These are phyloP conservation scores for Chlorella sp. DNA, from an alignment of 139 green algal genomes.

Conservation along the genomic window DNA sequence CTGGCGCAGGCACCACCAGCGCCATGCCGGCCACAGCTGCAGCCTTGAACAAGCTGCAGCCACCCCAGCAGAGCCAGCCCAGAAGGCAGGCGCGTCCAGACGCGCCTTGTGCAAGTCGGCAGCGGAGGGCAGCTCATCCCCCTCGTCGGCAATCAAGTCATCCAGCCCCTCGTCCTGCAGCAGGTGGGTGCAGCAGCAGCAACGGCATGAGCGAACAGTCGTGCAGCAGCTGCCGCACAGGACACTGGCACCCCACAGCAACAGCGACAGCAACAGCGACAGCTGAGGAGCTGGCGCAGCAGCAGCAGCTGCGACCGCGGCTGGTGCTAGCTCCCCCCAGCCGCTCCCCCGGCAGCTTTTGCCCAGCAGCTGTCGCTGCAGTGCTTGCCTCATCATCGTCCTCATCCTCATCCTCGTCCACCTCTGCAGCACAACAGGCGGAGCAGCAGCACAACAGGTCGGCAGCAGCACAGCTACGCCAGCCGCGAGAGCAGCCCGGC, in stretches of 20 bases:
- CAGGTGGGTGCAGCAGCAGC: neutral
- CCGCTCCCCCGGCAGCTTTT: too few relatives aligned
- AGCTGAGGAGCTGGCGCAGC: neutral
- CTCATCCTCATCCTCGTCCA: constrained; percentile 85
- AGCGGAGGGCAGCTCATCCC: constrained; percentile 45
- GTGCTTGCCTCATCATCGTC: constrained; percentile 72
- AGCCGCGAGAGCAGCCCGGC: neutral
- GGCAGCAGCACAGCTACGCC: too few relatives aligned
- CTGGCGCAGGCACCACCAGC: too few relatives aligned
- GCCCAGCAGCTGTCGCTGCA: neutral
- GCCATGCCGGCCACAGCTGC: too few relatives aligned
- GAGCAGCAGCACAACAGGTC: neutral
- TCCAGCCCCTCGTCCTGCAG: constrained; percentile 71
- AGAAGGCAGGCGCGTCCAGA: too few relatives aligned
- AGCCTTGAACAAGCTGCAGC: too few relatives aligned
- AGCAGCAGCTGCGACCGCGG: neutral
- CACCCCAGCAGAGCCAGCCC: too few relatives aligned
- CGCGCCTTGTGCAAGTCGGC: constrained; percentile 44
- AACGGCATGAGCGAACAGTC: too few relatives aligned
- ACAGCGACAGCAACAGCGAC: neutral
- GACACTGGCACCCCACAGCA: too few relatives aligned
- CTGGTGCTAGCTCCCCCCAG: too few relatives aligned
- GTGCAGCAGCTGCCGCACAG: neutral
- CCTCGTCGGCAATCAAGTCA: constrained; percentile 79
- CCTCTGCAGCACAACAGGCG: neutral